Evolutionary conservation across 768 basidiomycete species (phyloP), one percentile per base, ranked within the genome.

Genomic region (Boletellus emodensis): DNA sequence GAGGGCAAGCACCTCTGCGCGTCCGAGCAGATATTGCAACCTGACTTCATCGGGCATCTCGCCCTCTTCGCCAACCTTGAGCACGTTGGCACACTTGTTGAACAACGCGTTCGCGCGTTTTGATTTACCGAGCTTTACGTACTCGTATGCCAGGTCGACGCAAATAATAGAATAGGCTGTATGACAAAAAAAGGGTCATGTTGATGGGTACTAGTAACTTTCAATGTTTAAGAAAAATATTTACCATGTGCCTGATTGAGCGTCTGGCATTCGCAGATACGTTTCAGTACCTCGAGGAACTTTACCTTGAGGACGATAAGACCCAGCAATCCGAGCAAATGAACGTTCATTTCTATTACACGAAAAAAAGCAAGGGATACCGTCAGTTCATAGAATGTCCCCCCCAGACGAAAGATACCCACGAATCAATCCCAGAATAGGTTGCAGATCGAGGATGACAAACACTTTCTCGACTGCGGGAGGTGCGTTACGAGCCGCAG

Each of bases 81-180:
- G 69, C 4, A 73, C 55, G 28, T 68, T 72, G 13, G 82, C 67
- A 1, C 78, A 76, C 32, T 79, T 80, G n/a, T 67, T 75, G 59
- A 90, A 88, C 17, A 95, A 76, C 2, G 70, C 61, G 1, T 71
- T 73, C 0, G 93, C 92, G 34, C 85, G 79, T 45, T 79, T 79
- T 2, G 71, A 67, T 64, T 87, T 90, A 3, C 94, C 94, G 1
- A 97, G 75, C 33, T 77, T 79, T 40, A 83, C 71, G 59, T 94
- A 93, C 63, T 94, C 90, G 48, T 82, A 76, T 0, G 87, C 94
- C 6, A 95, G 77, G 38, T 85, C 81, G 1, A 84, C 71, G 3
- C 87, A 93, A 2, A 80, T 70, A 1, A 67, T 66, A 17, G 88
- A 72, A 62, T 82, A 90, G 12, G 73, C 86, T 90, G 55, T 24